Evolutionary conservation across 2,329 filamentous ascomycete species (phyloP), one percentile per base, ranked within the genome.

Genomic region (Colletotrichum zoysiae): DNA sequence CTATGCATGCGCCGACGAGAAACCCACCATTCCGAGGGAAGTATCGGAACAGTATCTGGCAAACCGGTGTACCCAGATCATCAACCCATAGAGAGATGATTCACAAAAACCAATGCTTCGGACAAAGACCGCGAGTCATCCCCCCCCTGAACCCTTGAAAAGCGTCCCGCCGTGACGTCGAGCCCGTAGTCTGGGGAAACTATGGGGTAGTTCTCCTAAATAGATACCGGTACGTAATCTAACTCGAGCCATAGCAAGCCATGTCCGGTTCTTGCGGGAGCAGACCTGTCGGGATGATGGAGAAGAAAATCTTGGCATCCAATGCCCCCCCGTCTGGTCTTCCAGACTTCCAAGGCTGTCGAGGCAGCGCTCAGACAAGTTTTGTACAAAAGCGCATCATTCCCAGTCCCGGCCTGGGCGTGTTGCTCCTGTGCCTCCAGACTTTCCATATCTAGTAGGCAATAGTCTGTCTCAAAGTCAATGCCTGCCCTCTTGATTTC

Each of bases 81-180:
- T 16, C 48, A 30, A 26, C 33, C n/a, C 16, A 9, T 9, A 42
- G 46, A 38, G 46, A 30, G 33, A 16, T 11, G 14, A 53, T 30
- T 30, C 42, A 7, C n/a, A 14, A n/a, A n/a, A 20, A n/a, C 42
- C 16, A 42, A 42, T 35, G 16, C n/a, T 33, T 50, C 26, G 26
- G n/a, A 48, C 30, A 42, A 68, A 26, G 2, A 38, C 70, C 56
- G 40, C 55, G 70, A 72, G 70, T 72, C 65, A 72, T 64, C 56
- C 50, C 23, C 11, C 69, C 65, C 65, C 48, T 69, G 59, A 56
- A 56, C 62, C 65, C 65, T 65, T 59, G 65, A 44, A 18, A 9
- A 42, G 12, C 59, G 65, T 58, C 65, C 70, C 70, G 53, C 59
- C 63, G 59, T 71, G 70, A 71, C 70, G 70, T 71, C 64, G n/a